These are phyloP conservation scores for Phlebiopsis flavidoalba DNA, from an alignment of 768 basidiomycete species.

Conservation along the genomic window DNA sequence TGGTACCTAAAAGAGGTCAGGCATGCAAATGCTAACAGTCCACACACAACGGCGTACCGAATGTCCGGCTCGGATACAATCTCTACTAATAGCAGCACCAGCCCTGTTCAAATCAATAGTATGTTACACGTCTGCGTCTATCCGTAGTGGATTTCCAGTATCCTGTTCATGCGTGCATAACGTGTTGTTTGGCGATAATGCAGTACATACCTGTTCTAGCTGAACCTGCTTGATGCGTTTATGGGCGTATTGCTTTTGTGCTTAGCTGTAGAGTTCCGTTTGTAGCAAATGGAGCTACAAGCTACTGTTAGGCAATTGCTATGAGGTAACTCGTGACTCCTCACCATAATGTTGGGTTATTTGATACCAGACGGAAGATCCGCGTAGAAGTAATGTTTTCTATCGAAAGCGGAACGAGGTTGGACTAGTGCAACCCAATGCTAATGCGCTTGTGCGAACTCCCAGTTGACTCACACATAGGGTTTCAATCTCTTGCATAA, in stretches of 20 bases:
- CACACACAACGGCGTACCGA: conserved; percentile 29
- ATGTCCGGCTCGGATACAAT: conserved; percentile 95
- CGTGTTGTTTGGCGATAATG: conserved; percentile 13
- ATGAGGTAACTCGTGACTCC: conserved; percentile 9
- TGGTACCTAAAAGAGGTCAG: conserved; percentile 40
- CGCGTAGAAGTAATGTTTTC: conserved; percentile 98
- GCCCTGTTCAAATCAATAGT: conserved; percentile 90
- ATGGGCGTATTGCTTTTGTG: conserved; percentile 40
- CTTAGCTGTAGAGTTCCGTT: conserved; percentile 54
- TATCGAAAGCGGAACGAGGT: conserved; percentile 75
- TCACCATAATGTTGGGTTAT: conserved; percentile 93
- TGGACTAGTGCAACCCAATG: conserved; percentile 66
- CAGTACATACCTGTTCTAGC: conserved; percentile 72
- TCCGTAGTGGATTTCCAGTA: conserved; percentile 76
- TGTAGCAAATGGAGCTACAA: conserved; percentile 70
- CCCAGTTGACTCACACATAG: conserved; percentile 74
- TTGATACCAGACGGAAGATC: conserved; percentile 95
- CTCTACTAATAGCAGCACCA: conserved; percentile 86
- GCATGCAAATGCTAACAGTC: background rate
- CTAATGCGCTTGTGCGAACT: conserved; percentile 74
- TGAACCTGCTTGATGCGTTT: conserved; percentile 93
- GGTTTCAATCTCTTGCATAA: conserved; percentile 44
- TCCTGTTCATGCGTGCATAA: conserved; percentile 45
- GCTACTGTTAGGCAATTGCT: background rate
- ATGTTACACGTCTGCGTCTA: conserved; percentile 42